Evolutionary conservation across 208 protist genomes (phyloP).

Genomic region (Leishmania braziliensis): DNA sequence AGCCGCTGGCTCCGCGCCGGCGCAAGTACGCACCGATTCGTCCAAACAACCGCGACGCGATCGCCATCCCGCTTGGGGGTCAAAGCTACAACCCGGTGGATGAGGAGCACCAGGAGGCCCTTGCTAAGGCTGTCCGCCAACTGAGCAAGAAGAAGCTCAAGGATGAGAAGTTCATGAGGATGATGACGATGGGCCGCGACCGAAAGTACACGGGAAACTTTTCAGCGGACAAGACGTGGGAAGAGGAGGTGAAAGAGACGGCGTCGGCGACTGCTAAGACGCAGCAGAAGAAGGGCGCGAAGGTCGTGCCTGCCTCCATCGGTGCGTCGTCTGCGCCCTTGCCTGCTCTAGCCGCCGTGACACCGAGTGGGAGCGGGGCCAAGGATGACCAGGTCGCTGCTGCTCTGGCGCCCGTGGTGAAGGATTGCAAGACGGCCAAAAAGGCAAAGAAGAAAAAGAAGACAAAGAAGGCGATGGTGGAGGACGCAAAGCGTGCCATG

Average conservation of each 20-base stretch:
- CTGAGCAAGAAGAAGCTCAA: constrained; percentile 64
- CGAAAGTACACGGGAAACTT: constrained; percentile 53
- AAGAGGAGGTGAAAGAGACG: constrained; percentile 72
- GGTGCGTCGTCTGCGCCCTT: not conserved
- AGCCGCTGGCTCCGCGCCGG: constrained; percentile 60
- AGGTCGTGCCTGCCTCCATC: not conserved
- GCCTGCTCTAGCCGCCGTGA: not conserved
- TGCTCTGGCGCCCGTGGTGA: not conserved
- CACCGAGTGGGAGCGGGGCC: not conserved
- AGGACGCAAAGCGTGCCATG: constrained; percentile 51
- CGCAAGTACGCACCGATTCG: constrained; percentile 74
- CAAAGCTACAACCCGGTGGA: constrained; percentile 90
- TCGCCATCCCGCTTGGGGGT: constrained; percentile 65
- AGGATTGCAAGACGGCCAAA: constrained; percentile 11
- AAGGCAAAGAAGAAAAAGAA: constrained; percentile 38
- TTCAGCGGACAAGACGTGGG: constrained; percentile 75
- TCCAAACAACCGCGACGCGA: constrained; percentile 84
- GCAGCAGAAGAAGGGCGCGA: constrained; percentile 23
- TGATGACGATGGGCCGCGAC: constrained; percentile 68
- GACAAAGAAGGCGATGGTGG: constrained; percentile 29
- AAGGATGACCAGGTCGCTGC: not conserved
- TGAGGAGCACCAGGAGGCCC: constrained; percentile 75
- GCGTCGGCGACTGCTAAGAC: not conserved
- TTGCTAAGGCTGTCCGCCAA: constrained; percentile 59
- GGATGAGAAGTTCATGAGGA: constrained; percentile 73